phyloP scores from a whole-genome alignment of 345 rosid species.

The Lumnitzera racemosa region DNA sequence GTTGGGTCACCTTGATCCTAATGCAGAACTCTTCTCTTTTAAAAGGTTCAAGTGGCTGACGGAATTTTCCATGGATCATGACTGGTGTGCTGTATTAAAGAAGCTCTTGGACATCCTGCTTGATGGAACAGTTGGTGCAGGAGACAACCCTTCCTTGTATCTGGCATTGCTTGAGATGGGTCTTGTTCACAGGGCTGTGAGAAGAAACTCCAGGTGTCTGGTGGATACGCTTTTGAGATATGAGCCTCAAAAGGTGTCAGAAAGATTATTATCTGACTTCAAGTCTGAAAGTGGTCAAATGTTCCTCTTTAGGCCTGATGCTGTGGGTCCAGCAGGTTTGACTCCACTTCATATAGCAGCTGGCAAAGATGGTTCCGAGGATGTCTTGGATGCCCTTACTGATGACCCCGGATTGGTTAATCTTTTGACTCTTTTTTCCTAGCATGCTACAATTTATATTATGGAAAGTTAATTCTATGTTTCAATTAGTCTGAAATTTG shows the following conservation, averaged over 20 bases:
- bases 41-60: constrained; percentile 80
- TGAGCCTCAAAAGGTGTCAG: constrained; percentile 32
- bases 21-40: constrained; percentile 51
- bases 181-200: constrained; percentile 87
- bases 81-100: constrained; percentile 92
- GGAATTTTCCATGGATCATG: constrained; percentile 91
- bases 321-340: constrained; percentile 84
- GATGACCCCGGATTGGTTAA: constrained; percentile 86
- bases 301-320: constrained; percentile 77
- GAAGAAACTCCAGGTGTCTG: constrained; percentile 76
- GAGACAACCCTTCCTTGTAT: constrained; percentile 44
- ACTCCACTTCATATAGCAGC: constrained; percentile 99
- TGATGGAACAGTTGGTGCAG: constrained; percentile 58
- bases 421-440: constrained; percentile 9
- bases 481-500: no score
- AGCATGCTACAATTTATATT: not conserved
- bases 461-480: no score
- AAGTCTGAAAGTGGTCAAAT: constrained; percentile 18
- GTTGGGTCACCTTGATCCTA: constrained; percentile 57
- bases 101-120: constrained; percentile 67
- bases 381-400: constrained; percentile 71
- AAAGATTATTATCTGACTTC: constrained; percentile 15
- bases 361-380: constrained; percentile 97
- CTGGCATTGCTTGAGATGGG: constrained; percentile 63
- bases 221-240: constrained; percentile 79